These are phyloP conservation scores for Aspergillus brunneoviolaceus DNA, from an alignment of 2,329 filamentous ascomycete species.

Conservation along the genomic window DNA sequence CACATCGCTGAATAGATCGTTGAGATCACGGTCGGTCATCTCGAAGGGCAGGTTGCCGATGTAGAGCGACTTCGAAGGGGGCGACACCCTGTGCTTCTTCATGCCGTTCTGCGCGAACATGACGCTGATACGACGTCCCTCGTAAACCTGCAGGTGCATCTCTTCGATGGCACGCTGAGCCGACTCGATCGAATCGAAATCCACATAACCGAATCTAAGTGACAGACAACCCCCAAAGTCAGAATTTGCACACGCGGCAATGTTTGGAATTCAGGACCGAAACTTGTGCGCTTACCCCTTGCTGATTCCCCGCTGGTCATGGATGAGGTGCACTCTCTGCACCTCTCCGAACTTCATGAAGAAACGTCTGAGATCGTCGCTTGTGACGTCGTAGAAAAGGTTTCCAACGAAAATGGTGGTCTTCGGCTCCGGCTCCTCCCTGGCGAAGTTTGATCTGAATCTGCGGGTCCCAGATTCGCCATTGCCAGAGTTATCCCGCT, in stretches of 20 bases:
- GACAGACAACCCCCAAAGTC: neutral
- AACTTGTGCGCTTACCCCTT: slow-evolving; percentile 58
- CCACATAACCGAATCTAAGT: slow-evolving; percentile 64
- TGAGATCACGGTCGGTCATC: slow-evolving; percentile 79
- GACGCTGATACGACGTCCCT: slow-evolving; percentile 64
- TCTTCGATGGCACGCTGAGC: slow-evolving; percentile 58
- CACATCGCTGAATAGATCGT: slow-evolving; percentile 70
- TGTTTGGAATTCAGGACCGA: neutral
- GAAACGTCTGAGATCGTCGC: slow-evolving; percentile 58
- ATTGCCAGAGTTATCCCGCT: too few species aligned
- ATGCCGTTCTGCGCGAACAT: slow-evolving; percentile 53
- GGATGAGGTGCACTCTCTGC: slow-evolving; percentile 54
- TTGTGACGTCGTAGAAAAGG: slow-evolving; percentile 66
- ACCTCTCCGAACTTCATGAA: slow-evolving; percentile 61
- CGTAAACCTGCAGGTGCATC: slow-evolving; percentile 60
- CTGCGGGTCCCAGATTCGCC: too few species aligned
- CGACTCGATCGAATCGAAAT: slow-evolving; percentile 54
- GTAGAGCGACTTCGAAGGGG: slow-evolving; percentile 68
- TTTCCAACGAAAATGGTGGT: slow-evolving; percentile 66
- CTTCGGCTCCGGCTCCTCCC: slow-evolving; percentile 30
- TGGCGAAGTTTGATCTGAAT: too few species aligned
- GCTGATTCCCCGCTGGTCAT: slow-evolving; percentile 63
- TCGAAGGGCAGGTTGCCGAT: slow-evolving; percentile 86
- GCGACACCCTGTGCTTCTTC: slow-evolving; percentile 18
- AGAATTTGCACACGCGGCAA: neutral